Base-by-base conservation (phyloP, 148 eudicot genomes). In the Chenopodium album region DNA sequence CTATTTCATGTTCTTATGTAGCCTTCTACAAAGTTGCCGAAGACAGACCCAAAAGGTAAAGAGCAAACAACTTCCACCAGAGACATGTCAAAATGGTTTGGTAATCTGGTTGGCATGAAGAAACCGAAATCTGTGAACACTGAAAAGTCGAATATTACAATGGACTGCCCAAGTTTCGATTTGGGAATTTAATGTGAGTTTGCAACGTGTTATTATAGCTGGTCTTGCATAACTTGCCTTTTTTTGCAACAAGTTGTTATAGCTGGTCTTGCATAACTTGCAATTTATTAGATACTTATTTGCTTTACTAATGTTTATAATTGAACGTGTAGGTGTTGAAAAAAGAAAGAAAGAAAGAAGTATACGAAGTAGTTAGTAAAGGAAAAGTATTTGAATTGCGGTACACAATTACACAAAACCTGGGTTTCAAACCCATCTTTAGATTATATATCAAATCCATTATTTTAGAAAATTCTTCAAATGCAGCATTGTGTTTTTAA, bases 91-190 rank as follows among this genome's bases (percentile, higher is more conserved):
- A 82, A 44, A 69, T 78, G 79, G 31, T 84, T 67, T 64, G 62
- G 37, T 10, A 78, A 52, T 46, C 73, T 62, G 29, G 78, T 31
- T 56, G 77, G 62, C 54, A 73, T 62, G 79, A 80, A 48, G 80
- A 80, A 44, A 81, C 64, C 74, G 76, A 79, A 44, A 81, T 7
- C 75, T 22, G 50, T 76, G 75, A 86, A 70, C 72, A 73, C 50
- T 68, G 82, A 76, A 31, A 79, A 47, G 60, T 59, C 83, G 4
- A 63, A 47, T 63, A 75, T 73, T 79, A 63, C 76, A 77, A 82
- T 85, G 23, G 94, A 90, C 72, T 79, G 84, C 86, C 98, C 98
- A 59, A 92, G 90, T 87, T 95, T 95, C 82, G 97, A 93, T 83
- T 87, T 95, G 37, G 96, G 97, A 65, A 83, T 93, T 74, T 90